Conservation (phyloP, 2,329 filamentous ascomycete species). For the Pestalotiopsis fici region DNA sequence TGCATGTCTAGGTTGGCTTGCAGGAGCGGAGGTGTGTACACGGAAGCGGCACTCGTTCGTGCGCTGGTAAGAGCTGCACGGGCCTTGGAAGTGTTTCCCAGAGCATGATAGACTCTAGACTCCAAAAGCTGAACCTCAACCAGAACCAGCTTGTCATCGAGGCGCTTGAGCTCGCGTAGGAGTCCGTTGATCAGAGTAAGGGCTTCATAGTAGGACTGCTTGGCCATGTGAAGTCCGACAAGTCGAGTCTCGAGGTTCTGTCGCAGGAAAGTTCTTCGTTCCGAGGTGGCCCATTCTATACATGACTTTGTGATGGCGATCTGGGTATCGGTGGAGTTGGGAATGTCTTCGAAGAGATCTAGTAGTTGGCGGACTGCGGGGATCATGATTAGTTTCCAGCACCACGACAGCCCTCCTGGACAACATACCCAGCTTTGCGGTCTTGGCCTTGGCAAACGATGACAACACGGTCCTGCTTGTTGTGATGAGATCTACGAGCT, state of each 20-base stretch:
- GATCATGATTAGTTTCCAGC: constrained; percentile 9
- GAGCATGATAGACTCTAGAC: constrained; percentile 93
- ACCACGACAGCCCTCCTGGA: neutral
- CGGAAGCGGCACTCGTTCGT: constrained; percentile 91
- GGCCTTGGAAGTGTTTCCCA: constrained; percentile 95
- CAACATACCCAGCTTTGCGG: constrained; percentile 88
- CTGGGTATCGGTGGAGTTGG: constrained; percentile 92
- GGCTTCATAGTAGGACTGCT: constrained; percentile 96
- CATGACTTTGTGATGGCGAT: constrained; percentile 96
- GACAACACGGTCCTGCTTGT: constrained; percentile 90
- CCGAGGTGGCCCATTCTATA: constrained; percentile 97
- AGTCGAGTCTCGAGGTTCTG: constrained; percentile 97
- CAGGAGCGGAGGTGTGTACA: constrained; percentile 93
- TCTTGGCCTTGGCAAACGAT: constrained; percentile 98
- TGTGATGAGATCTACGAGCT: constrained; percentile 86
- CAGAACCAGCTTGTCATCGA: constrained; percentile 97
- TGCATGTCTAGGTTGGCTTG: constrained; percentile 99
- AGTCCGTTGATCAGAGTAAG: constrained; percentile 95
- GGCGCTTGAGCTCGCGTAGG: constrained; percentile 92
- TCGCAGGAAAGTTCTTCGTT: constrained; percentile 92
- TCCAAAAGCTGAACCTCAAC: constrained; percentile 98
- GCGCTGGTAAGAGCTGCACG: constrained; percentile 93
- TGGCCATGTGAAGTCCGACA: constrained; percentile 92
- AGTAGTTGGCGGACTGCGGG: constrained; percentile 86
- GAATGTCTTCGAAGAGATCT: constrained; percentile 91